These are phyloP conservation scores for Adenanthera pavonina DNA, from an alignment of 306 rosid species.

Conservation along the genomic window DNA sequence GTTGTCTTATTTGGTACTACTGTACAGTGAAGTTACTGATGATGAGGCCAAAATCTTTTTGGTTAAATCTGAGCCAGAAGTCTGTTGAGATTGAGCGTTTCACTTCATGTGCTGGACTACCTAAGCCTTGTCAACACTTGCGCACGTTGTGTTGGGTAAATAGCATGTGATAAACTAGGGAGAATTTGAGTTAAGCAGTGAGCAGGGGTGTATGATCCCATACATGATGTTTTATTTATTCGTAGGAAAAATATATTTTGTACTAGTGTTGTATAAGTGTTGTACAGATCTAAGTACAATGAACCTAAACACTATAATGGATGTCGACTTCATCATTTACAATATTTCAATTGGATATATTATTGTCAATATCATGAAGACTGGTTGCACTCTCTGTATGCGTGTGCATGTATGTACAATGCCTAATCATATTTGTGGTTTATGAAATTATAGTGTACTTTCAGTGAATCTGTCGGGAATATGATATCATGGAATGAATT, in stretches of 20 bases:
- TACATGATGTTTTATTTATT: not conserved
- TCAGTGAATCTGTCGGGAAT: too few relatives aligned
- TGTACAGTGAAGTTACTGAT: conserved; percentile 77
- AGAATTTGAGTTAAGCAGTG: not conserved
- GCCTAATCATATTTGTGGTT: not conserved
- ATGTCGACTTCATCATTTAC: not conserved
- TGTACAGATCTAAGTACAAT: not conserved
- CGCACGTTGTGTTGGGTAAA: conserved; percentile 8
- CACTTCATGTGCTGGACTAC: conserved; percentile 17
- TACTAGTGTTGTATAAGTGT: not conserved
- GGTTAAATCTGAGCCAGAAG: conserved; percentile 61
- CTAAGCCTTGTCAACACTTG: not conserved
- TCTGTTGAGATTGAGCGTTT: conserved; percentile 44
- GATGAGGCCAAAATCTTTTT: conserved; percentile 72
- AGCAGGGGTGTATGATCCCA: not conserved
- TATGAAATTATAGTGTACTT: too few relatives aligned
- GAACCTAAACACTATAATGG: not conserved
- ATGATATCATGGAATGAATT: too few relatives aligned
- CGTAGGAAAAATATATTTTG: not conserved
- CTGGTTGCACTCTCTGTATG: not conserved
- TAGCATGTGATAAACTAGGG: not conserved
- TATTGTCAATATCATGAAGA: not conserved
- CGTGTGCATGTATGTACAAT: not conserved
- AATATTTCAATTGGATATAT: not conserved
- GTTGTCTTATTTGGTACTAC: conserved; percentile 37